Conservation (phyloP, 2,329 filamentous ascomycete species). For the Neofusicoccum laricinum region DNA sequence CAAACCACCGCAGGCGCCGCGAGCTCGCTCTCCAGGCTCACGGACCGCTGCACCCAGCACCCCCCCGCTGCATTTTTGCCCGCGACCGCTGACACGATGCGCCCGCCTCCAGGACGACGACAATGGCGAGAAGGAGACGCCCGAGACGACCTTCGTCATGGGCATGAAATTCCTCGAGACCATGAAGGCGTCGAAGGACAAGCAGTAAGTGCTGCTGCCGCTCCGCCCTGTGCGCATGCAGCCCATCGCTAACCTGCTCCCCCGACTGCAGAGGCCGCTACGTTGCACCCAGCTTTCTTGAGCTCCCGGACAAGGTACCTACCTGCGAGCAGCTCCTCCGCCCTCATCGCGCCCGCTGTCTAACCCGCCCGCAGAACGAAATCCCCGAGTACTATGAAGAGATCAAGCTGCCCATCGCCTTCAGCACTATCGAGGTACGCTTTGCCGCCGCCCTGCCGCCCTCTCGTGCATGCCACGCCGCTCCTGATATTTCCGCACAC, state of each 20-base stretch:
- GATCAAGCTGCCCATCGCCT: slow-evolving; percentile 74
- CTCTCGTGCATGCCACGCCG: neutral
- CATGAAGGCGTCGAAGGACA: slow-evolving; percentile 74
- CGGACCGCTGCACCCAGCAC: neutral
- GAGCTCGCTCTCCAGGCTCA: neutral
- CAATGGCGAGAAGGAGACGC: slow-evolving; percentile 49
- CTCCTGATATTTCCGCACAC: neutral
- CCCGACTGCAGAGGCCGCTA: slow-evolving; percentile 55
- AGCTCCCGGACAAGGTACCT: slow-evolving; percentile 58
- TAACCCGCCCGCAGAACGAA: slow-evolving; percentile 41
- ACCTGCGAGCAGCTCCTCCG: slow-evolving; percentile 15
- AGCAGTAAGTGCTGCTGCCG: slow-evolving; percentile 60
- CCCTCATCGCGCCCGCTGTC: slow-evolving; percentile 18
- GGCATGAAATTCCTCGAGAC: slow-evolving; percentile 73
- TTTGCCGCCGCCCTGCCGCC: neutral
- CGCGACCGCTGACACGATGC: slow-evolving; percentile 11
- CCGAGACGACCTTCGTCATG: slow-evolving; percentile 66
- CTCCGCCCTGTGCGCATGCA: slow-evolving; percentile 12
- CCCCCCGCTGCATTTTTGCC: neutral
- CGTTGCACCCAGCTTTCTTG: slow-evolving; percentile 73
- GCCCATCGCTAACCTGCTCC: neutral
- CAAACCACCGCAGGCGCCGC: slow-evolving; percentile 23
- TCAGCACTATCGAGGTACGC: slow-evolving; percentile 68
- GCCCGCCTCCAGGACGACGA: slow-evolving; percentile 26
- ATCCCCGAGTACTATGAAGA: slow-evolving; percentile 75